Evolutionary conservation across 768 basidiomycete species (phyloP), one percentile per base, ranked within the genome.

Genomic region (Rhodotorula kratochvilovae): DNA sequence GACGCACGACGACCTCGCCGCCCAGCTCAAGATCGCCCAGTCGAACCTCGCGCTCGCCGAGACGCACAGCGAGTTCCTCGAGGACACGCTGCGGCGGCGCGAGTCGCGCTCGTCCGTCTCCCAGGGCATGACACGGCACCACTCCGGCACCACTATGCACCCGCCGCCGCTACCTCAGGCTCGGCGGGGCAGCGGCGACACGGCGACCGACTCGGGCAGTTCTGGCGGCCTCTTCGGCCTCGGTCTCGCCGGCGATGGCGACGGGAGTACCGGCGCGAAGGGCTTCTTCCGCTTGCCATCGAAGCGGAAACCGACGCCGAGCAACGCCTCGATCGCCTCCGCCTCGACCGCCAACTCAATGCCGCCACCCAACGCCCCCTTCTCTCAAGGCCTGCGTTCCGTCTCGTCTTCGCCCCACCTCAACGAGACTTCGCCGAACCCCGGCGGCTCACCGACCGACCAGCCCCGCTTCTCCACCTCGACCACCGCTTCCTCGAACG

Each of bases 1-100:
- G 17, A 66, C 70, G 16, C 70, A 71, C 58, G 74, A 75, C 66
- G 74, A 76, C 36, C 63, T 76, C 23, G 68, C 71, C 10, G 60
- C 66, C 19, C 55, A 67, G 36, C 68, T 76, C 58, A 76, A 76
- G 66, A 73, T 76, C 46, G 74, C 74, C 23, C 74, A 72, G 60
- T 65, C 62, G 15, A 73, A 73, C 46, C 66, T 72, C n/a, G 59
- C 74, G 8, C 71, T 76, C n/a, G 71, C 68, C 17, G 68, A 67
- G 33, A 54, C 68, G 13, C 71, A 72, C 42, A 58, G 68, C 36
- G 74, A 76, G 33, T 73, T 68, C 56, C 71, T 76, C 59, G 71
- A 76, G 36, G 74, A 76, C 29, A 70, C 71, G 1, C 29, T 74
- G 5, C 63, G 72, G 3, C 65, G 72, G 3, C 65, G 72, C 7